Percentiles rank a stretch among this genome's conserved stretches.
These are phyloP conservation scores for Phaeotremella skinneri DNA, from an alignment of 768 basidiomycete species.

Conservation along the genomic window DNA sequence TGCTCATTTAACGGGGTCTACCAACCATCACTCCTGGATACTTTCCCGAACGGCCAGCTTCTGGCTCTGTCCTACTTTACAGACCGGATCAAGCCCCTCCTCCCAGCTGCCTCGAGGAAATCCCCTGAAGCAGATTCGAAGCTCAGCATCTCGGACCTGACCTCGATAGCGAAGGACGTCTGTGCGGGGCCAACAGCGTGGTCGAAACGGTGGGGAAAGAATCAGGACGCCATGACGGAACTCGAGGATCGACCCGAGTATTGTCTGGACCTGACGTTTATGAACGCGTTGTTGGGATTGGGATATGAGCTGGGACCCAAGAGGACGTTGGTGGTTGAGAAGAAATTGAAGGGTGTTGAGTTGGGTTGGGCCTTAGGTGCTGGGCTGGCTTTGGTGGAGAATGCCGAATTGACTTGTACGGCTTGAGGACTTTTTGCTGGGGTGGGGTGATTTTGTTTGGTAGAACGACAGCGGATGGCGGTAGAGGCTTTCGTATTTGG, in stretches of 20 bases:
- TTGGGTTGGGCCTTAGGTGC: conserved; percentile 92
- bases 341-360: conserved; percentile 84
- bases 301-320: conserved; percentile 83
- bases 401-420: conserved; percentile 49
- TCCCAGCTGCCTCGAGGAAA: conserved; percentile 52
- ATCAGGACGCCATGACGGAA: conserved; percentile 61
- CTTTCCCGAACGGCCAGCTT: conserved; percentile 79
- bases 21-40: conserved; percentile 85
- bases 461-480: too few species aligned
- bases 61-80: conserved; percentile 97
- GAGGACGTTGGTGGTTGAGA: conserved; percentile 68
- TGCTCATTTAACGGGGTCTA: conserved; percentile 98
- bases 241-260: conserved; percentile 82
- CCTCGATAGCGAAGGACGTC: conserved; percentile 65
- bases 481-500: too few species aligned
- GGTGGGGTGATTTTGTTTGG: neutral
- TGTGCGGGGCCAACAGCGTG: conserved; percentile 69
- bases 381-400: conserved; percentile 50
- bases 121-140: conserved; percentile 26
- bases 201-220: conserved; percentile 53
- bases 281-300: conserved; percentile 78
- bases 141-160: conserved; percentile 62
- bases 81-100: conserved; percentile 81
- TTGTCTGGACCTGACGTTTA: conserved; percentile 93
- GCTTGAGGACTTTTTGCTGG: conserved; percentile 19